Evolutionary conservation across 257 asterid genomes (phyloP), one percentile per base, ranked within the genome.

Genomic region (Parsonsia alboflavescens): DNA sequence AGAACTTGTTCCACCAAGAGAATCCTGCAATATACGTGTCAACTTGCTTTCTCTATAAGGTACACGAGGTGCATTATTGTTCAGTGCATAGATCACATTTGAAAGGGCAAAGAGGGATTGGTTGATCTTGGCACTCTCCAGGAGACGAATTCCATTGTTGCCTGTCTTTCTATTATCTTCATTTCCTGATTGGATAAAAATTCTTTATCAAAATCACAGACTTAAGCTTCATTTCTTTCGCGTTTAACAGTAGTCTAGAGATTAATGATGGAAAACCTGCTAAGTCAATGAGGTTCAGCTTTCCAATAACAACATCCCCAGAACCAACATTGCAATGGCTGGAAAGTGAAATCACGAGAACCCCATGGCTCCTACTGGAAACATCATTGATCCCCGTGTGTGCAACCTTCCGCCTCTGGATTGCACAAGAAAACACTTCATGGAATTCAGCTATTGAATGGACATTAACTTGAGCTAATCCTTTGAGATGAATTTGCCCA

Each of bases 311-410:
- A 75, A 56, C 21, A 42, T 79, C 76, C 59, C 80, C 84, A 33
- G 66, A 71, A 61, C 66, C 76, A 62, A 84, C 89, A 48, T 52
- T 52, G 33, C 74, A 41, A 70, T 86, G 93, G 22, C 89, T 82
- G 30, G 81, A 84, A 73, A 92, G 77, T 26, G 79, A 76, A 70
- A 92, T 80, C 70, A 82, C 85, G 54, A 94, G 93, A 57, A 89
- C 90, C 0, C 88, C 95, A n/a, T 92, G 99, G 81, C 98, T 94
- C 78, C 98, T 85, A 80, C 98, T 94, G 15, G 98, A 94, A 16
- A 80, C 91, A 70, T 94, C 97, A 75, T 91, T 94, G 74, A 88
- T 83, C 50, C 85, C 82, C 21, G 98, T 90, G 63, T 73, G 83
- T 30, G 97, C 98, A 33, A 90, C 88, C 86, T 90, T 94, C 69